Conservation (phyloP, 441 rosid species). For the Corymbia citriodora region DNA sequence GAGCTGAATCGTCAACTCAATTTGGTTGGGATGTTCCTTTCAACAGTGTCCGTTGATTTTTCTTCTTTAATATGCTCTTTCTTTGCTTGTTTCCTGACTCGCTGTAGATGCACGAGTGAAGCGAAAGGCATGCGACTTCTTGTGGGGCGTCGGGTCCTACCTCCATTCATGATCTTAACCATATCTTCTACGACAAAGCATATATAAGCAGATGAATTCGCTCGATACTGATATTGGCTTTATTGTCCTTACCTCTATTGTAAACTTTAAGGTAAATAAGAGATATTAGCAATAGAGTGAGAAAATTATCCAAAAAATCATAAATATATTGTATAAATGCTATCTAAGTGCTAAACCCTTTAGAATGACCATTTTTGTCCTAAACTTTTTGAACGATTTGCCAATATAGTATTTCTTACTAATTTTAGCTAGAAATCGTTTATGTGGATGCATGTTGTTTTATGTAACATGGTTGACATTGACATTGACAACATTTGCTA, state of each 20-base stretch:
- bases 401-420: no score
- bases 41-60: not conserved
- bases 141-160: no score
- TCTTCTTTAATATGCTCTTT: not conserved
- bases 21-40: not conserved
- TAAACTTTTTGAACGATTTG: accelerated
- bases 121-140: not conserved
- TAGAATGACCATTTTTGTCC: not conserved
- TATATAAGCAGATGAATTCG: not conserved
- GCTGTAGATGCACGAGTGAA: not conserved
- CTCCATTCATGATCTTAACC: not conserved
- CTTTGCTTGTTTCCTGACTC: not conserved
- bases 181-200: not conserved
- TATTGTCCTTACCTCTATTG: not conserved
- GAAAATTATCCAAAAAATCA: no score
- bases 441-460: not conserved
- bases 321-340: no score
- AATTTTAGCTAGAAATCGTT: no score
- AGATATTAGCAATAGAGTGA: not conserved
- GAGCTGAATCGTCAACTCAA: not conserved
- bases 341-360: not conserved
- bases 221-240: not conserved
- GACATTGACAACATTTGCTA: not conserved
- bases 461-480: no score
- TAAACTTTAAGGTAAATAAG: not conserved